Base-by-base conservation (phyloP, 139 green algal species). In the Haematococcus lacustris region DNA sequence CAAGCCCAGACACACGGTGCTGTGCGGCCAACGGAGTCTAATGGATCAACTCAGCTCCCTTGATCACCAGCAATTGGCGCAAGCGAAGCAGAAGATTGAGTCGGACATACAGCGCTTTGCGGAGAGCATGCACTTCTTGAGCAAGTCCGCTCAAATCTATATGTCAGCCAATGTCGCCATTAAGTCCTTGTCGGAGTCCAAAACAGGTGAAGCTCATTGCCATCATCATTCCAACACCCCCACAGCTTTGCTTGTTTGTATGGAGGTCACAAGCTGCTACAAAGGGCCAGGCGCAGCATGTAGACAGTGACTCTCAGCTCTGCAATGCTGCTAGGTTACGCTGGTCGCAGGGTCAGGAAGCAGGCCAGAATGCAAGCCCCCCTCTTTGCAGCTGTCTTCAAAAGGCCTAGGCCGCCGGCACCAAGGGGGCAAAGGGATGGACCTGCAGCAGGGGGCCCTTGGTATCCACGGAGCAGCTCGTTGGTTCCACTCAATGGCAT, bases 81-180 rank as follows among this genome's bases (percentile, higher is more conserved):
- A 13, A 13, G 63, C 63, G 2, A 39, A 69, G 38, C 35, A 37
- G 2, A 21, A 30, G 37, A 51, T 69, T 30, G 63, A 69, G 35
- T 6, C 6, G 2, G 63, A 69, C 63, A 51, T 69, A 2, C 34
- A 51, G 7, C 35, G 63, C 5, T 69, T 34, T 51, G 63, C 63
- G 3, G 63, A 69, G 63, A 47, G 30, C 21, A 33, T 69, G 63
- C 4, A 2, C 38, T 69, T 69, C 63, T 69, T 69, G 7, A 39
- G 51, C 30, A 69, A 69, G 38, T 47, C 30, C 25, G 63, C 63
- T 37, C 63, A 69, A 51, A 51, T 69, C 35, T 69, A 69, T 37
- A 32, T 34, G 35, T 37, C 50, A 51, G 63, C 63, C 34, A 51
- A 51, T n/a, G 37, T 32, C 3, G 63, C 63, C 34, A 51, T 69